These are phyloP conservation scores for Seiridium unicorne DNA, from an alignment of 2,329 filamentous ascomycete species.

Conservation along the genomic window DNA sequence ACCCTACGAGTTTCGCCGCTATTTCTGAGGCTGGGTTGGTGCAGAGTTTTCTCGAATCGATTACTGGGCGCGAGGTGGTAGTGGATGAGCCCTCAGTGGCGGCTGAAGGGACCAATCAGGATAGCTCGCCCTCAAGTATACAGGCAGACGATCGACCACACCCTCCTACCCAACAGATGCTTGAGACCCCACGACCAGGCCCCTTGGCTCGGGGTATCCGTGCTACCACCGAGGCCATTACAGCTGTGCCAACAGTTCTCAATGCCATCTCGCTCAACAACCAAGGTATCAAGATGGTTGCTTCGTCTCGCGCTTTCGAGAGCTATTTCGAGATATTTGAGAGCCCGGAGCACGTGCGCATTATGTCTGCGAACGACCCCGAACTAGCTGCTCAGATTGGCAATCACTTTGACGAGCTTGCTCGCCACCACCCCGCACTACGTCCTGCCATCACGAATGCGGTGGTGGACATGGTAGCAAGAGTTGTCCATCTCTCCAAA, in stretches of 20 bases:
- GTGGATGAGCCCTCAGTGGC: conserved; percentile 30
- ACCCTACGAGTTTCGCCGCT: conserved; percentile 94
- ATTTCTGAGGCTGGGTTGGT: conserved; percentile 93
- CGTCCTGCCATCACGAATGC: conserved; percentile 78
- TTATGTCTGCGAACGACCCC: conserved; percentile 68
- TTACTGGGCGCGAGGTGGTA: conserved; percentile 57
- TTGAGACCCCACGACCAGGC: conserved; percentile 42
- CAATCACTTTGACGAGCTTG: conserved; percentile 86
- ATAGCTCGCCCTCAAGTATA: conserved; percentile 36
- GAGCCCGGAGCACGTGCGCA: conserved; percentile 82
- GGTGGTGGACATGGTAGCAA: conserved; percentile 84
- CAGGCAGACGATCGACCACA: conserved; percentile 44
- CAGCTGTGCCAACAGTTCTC: conserved; percentile 81
- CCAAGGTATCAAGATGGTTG: conserved; percentile 82
- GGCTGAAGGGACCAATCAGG: conserved; percentile 32
- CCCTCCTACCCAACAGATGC: conserved; percentile 49
- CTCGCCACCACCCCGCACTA: conserved; percentile 85
- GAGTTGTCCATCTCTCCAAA: conserved; percentile 73
- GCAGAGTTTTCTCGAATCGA: conserved; percentile 78
- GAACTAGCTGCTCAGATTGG: conserved; percentile 72
- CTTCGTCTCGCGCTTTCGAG: conserved; percentile 76
- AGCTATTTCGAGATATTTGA: conserved; percentile 97
- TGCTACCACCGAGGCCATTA: conserved; percentile 85
- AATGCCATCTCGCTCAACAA: conserved; percentile 93
- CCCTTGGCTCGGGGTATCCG: conserved; percentile 70